Evolutionary conservation across 1,284 basidiomycete genomes (phyloP).

Genomic region (Farysia itapuensis): DNA sequence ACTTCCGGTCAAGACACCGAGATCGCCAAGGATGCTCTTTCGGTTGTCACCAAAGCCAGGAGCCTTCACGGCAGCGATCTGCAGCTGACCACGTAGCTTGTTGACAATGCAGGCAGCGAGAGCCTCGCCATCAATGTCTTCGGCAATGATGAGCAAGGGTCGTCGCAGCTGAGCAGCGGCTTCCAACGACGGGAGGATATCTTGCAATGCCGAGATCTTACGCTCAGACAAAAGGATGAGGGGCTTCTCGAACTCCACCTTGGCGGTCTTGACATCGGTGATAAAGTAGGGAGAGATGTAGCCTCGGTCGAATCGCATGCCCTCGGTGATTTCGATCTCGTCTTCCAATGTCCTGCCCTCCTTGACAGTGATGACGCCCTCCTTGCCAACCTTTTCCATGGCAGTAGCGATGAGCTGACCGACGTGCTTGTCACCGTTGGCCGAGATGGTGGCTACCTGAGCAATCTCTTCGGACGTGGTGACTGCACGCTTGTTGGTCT

Average conservation of each 20-base stretch:
- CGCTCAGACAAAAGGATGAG: constrained; percentile 91
- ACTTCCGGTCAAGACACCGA: constrained; percentile 94
- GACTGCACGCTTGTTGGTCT: constrained; percentile 86
- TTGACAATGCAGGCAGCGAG: constrained; percentile 96
- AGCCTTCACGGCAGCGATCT: constrained; percentile 90
- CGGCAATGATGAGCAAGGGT: constrained; percentile 91
- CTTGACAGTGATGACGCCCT: constrained; percentile 99
- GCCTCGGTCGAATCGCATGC: constrained; percentile 98
- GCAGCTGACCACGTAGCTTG: constrained; percentile 95
- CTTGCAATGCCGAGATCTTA: constrained; percentile 93
- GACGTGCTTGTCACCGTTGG: constrained; percentile 92
- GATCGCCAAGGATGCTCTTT: constrained; percentile 93
- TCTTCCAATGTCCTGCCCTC: constrained; percentile 97
- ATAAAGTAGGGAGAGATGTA: constrained; percentile 99
- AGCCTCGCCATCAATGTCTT: constrained; percentile 96
- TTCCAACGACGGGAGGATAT: constrained; percentile 93
- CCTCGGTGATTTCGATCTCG: constrained; percentile 97
- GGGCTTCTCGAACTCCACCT: constrained; percentile 96
- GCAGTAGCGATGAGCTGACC: constrained; percentile 97
- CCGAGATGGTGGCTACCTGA: constrained; percentile 96
- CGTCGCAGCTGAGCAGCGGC: constrained; percentile 85
- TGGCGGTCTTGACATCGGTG: constrained; percentile 96
- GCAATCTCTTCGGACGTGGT: constrained; percentile 97
- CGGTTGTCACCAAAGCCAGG: constrained; percentile 99
- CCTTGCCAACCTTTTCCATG: constrained; percentile 99